These are phyloP conservation scores for Lepidium aucheri DNA, from an alignment of 345 rosid species.

Conservation along the genomic window DNA sequence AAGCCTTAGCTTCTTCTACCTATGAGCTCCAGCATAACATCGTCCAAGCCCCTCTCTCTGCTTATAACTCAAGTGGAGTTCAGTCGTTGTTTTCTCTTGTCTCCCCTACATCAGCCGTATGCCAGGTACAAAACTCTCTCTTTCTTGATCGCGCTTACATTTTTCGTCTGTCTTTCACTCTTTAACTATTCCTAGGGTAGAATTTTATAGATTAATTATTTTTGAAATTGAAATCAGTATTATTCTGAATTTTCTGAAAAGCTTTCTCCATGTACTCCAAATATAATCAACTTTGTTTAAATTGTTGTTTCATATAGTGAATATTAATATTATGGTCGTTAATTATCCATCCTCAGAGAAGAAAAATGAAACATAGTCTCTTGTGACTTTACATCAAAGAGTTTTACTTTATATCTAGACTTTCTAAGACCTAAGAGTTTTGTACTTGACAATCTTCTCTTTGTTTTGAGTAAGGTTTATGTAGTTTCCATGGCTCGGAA, in stretches of 20 bases:
- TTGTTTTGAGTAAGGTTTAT: too few species aligned
- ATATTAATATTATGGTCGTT: background rate
- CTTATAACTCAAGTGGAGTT: slow-evolving; percentile 57
- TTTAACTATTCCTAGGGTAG: too few species aligned
- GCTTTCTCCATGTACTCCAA: too few species aligned
- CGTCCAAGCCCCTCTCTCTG: slow-evolving; percentile 44
- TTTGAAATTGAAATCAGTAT: background rate
- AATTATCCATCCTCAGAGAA: background rate
- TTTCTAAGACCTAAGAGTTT: too few species aligned
- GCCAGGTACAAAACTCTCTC: slow-evolving; percentile 42
- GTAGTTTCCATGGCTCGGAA: too few species aligned
- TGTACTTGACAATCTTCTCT: background rate
- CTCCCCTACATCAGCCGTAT: slow-evolving; percentile 65
- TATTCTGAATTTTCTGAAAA: too few species aligned
- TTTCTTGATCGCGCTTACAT: too few species aligned
- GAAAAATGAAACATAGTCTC: background rate
- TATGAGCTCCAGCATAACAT: slow-evolving; percentile 71
- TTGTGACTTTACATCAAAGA: background rate
- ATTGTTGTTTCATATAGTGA: background rate
- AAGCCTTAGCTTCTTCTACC: slow-evolving; percentile 47
- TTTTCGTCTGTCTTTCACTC: background rate
- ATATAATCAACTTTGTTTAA: too few species aligned
- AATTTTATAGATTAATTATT: background rate
- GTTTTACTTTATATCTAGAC: background rate
- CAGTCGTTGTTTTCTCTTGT: slow-evolving; percentile 64